These are phyloP conservation scores for Micractinium sp. DNA, from an alignment of 139 green algal species.

Conservation along the genomic window DNA sequence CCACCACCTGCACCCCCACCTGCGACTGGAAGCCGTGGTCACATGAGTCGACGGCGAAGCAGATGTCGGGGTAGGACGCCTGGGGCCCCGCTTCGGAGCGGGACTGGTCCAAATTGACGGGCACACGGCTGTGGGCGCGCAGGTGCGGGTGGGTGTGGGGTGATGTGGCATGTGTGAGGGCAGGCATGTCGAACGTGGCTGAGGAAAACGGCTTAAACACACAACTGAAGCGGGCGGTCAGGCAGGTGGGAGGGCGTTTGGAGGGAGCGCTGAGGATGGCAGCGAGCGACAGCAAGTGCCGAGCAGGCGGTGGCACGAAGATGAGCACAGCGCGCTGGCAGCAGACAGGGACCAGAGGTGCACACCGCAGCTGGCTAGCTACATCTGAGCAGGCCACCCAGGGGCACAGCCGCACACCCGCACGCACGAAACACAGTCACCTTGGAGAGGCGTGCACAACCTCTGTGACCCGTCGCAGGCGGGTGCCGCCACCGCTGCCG, in stretches of 20 bases:
- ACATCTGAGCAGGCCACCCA: background rate
- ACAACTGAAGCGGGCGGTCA: too few species aligned
- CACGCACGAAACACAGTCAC: background rate
- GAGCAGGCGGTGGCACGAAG: too few species aligned
- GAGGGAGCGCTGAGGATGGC: too few species aligned
- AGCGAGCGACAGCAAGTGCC: too few species aligned
- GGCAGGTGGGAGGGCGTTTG: too few species aligned
- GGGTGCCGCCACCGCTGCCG: slow-evolving; percentile 2
- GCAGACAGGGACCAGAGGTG: too few species aligned
- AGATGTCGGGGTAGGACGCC: slow-evolving; percentile 76
- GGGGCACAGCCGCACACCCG: background rate
- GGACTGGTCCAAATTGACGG: slow-evolving; percentile 69
- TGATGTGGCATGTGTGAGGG: too few species aligned
- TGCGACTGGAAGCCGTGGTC: slow-evolving; percentile 69
- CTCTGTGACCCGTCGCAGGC: slow-evolving; percentile 42
- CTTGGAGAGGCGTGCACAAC: slow-evolving; percentile 65
- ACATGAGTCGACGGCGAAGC: slow-evolving; percentile 82
- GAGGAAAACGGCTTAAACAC: too few species aligned
- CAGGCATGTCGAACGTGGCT: too few species aligned
- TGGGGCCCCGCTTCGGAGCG: slow-evolving; percentile 33
- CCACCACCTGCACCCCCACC: slow-evolving; percentile 28
- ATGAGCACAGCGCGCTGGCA: too few species aligned
- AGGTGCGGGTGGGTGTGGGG: too few species aligned
- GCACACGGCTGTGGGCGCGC: background rate
- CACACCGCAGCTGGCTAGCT: background rate